These are phyloP conservation scores for Aspergillus leporis DNA, from an alignment of 495 filamentous ascomycete genomes.

Conservation along the genomic window DNA sequence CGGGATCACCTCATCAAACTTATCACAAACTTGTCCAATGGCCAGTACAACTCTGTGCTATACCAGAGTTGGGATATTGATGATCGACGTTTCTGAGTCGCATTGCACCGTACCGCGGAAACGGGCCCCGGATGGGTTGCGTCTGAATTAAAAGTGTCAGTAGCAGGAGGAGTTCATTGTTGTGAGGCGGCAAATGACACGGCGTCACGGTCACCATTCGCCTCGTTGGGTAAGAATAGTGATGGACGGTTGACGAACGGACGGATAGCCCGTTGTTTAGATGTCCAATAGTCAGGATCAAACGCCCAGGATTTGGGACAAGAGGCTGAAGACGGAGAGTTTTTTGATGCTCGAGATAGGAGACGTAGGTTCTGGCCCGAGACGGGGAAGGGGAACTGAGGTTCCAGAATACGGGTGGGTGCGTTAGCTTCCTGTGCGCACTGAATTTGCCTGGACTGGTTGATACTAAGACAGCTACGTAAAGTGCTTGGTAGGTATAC, in stretches of 20 bases:
- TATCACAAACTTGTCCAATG: conserved; percentile 8
- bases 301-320: background rate
- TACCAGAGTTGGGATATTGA: background rate
- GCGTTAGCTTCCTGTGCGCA: conserved; percentile 12
- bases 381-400: conserved; percentile 13
- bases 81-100: background rate
- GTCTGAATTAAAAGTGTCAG: background rate
- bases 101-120: background rate
- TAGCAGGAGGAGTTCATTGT: background rate
- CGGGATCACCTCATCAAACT: conserved; percentile 4
- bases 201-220: background rate
- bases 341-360: background rate
- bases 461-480: background rate
- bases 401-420: conserved; percentile 28
- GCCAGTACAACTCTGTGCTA: background rate
- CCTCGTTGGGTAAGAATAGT: background rate
- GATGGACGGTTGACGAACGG: background rate
- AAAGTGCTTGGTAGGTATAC: conserved; percentile 7
- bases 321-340: conserved; percentile 5
- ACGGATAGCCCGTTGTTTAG: background rate
- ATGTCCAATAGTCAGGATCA: background rate
- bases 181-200: background rate
- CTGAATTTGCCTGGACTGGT: conserved; percentile 1
- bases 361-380: conserved; percentile 5
- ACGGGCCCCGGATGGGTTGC: background rate